phyloP scores from a whole-genome alignment of 768 basidiomycete genomes.

The Amanita rimosa region DNA sequence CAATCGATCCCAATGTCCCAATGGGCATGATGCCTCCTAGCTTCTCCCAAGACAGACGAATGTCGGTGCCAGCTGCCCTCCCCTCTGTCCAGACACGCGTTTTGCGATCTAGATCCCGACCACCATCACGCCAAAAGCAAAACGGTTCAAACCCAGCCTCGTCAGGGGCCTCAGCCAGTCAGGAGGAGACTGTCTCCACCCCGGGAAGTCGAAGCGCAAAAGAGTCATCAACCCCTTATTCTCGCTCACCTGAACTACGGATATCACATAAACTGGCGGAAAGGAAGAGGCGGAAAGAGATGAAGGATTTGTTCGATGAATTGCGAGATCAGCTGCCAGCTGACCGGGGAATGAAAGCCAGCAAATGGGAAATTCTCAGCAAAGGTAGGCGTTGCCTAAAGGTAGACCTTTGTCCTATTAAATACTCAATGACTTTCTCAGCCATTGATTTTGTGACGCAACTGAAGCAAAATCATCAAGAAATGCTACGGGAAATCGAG shows the following conservation, averaged over 20 bases:
- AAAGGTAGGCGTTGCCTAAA: constrained; percentile 56
- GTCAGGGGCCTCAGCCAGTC: constrained; percentile 26
- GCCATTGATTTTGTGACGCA: constrained; percentile 84
- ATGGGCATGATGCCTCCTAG: constrained; percentile 45
- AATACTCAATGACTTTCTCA: constrained; percentile 16
- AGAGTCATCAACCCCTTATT: constrained; percentile 71
- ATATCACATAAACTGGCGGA: constrained; percentile 97
- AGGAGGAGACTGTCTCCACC: constrained; percentile 32
- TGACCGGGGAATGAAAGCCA: constrained; percentile 90
- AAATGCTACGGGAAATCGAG: constrained; percentile 72
- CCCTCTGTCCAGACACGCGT: constrained; percentile 27
- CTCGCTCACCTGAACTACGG: constrained; percentile 88
- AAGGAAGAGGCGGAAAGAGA: constrained; percentile 93
- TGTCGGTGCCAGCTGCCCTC: constrained; percentile 41
- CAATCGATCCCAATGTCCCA: constrained; percentile 36
- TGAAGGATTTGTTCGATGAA: constrained; percentile 98
- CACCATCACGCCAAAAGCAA: constrained; percentile 52
- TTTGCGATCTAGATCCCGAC: constrained; percentile 58
- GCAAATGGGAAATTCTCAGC: constrained; percentile 98
- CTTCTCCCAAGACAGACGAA: constrained; percentile 57
- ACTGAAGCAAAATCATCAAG: constrained; percentile 67
- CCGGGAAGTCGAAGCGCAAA: constrained; percentile 30
- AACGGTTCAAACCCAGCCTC: constrained; percentile 27
- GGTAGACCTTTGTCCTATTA: constrained; percentile 5
- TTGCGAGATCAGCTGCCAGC: constrained; percentile 86